Evolutionary conservation across 2,329 filamentous ascomycete genomes (phyloP).

Genomic region (Didymellaceae sp.): DNA sequence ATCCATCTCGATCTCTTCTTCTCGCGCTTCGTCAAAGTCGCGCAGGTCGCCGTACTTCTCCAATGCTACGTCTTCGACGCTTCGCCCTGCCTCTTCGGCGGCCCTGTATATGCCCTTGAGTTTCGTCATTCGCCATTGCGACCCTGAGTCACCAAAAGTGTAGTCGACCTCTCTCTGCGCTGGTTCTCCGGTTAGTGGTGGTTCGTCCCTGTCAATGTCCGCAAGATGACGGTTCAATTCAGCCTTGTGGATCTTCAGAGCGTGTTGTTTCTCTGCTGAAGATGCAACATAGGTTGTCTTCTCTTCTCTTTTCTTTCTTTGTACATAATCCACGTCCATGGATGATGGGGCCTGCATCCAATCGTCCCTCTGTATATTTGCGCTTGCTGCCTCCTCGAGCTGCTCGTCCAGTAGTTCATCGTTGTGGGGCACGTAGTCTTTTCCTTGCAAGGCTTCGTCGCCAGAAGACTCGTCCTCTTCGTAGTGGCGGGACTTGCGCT

Average conservation of each 20-base stretch:
- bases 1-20: conserved; percentile 91
- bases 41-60: conserved; percentile 82
- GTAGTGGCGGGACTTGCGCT: conserved; percentile 44
- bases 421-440: conserved; percentile 52
- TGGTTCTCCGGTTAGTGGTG: conserved; percentile 51
- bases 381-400: conserved; percentile 45
- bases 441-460: conserved; percentile 50
- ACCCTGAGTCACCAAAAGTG: conserved; percentile 86
- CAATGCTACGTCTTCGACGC: conserved; percentile 80
- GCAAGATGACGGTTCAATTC: conserved; percentile 79
- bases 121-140: conserved; percentile 96
- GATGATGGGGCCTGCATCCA: conserved; percentile 94
- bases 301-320: conserved; percentile 61
- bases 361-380: conserved; percentile 71
- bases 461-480: conserved; percentile 39
- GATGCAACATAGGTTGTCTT: conserved; percentile 53
- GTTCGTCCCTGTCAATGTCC: conserved; percentile 56
- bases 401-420: conserved; percentile 54
- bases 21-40: conserved; percentile 89
- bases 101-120: conserved; percentile 83
- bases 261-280: conserved; percentile 64
- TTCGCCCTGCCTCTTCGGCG: conserved; percentile 74
- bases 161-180: conserved; percentile 73
- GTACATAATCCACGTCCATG: conserved; percentile 82
- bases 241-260: conserved; percentile 75